Conservation (phyloP, 2,329 filamentous ascomycete genomes). For the Aureobasidium leucospermi region DNA sequence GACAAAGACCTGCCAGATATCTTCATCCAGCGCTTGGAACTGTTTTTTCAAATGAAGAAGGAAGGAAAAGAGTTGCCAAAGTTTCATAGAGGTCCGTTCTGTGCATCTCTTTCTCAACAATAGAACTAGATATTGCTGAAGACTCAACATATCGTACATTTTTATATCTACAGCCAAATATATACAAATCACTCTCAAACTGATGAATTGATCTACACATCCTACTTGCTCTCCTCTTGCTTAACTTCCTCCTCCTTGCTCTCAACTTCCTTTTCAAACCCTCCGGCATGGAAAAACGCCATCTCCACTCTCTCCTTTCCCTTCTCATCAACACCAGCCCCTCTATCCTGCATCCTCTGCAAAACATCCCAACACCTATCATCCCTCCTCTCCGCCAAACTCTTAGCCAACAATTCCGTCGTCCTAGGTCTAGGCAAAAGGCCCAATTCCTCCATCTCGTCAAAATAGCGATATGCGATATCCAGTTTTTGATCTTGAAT, state of each 20-base stretch:
- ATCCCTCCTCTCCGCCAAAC: constrained; percentile 23
- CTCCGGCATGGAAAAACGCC: not conserved
- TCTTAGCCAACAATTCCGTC: constrained; percentile 16
- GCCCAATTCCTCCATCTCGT: constrained; percentile 26
- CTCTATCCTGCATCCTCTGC: constrained; percentile 24
- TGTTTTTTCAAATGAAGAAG: not conserved
- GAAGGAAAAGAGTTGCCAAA: not conserved
- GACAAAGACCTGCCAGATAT: not conserved
- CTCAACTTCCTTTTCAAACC: not conserved
- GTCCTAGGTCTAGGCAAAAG: constrained; percentile 23
- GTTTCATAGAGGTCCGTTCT: not conserved
- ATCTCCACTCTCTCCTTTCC: not conserved
- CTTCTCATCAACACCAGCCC: not conserved
- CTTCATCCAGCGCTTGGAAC: not conserved
- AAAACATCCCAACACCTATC: constrained; percentile 29
- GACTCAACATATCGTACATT: no score
- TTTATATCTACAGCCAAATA: no score
- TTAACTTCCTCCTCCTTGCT: not conserved
- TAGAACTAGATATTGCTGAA: no score
- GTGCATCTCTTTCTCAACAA: not conserved
- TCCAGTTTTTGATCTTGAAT: constrained; percentile 23
- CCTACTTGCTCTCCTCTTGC: not conserved
- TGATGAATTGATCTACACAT: no score
- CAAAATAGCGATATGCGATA: constrained; percentile 26
- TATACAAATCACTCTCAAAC: no score